Percentiles rank a stretch among this genome's conserved stretches.
These are phyloP conservation scores for Apiospora hydei DNA, from an alignment of 2,329 filamentous ascomycete species.

Conservation along the genomic window DNA sequence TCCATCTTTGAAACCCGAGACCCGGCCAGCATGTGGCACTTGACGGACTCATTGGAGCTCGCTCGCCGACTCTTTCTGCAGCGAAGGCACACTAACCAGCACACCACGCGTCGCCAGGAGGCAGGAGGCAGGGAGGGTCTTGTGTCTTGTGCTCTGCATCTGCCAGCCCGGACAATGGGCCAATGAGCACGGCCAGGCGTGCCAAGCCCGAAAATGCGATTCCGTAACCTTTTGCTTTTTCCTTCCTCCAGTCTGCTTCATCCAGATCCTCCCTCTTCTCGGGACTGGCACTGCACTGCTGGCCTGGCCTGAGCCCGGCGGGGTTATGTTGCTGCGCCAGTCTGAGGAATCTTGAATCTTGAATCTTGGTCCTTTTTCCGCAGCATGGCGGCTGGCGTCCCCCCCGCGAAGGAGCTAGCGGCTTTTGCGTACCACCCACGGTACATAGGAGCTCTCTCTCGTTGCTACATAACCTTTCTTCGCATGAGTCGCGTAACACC, in stretches of 20 bases:
- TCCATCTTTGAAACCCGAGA: slow-evolving; percentile 11
- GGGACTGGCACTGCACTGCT: not conserved
- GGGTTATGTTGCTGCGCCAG: not conserved
- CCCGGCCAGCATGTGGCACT: slow-evolving; percentile 11
- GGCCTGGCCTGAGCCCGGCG: not conserved
- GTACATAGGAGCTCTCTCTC: not conserved
- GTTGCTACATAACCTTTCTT: not conserved
- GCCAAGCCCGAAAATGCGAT: slow-evolving; percentile 1
- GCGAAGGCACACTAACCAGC: not conserved
- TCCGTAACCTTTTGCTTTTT: not conserved
- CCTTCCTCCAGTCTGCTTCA: not conserved
- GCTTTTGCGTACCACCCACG: not conserved
- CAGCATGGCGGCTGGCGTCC: not conserved
- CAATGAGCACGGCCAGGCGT: slow-evolving; percentile 7
- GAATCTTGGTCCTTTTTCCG: not conserved
- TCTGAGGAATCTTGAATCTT: not conserved
- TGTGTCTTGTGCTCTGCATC: slow-evolving; percentile 3
- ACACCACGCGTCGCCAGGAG: not conserved
- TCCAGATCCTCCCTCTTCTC: not conserved
- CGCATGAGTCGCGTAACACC: not conserved
- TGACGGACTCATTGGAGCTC: slow-evolving; percentile 8
- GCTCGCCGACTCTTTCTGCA: not conserved
- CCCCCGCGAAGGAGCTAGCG: slow-evolving; percentile 10
- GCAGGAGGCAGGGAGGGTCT: not conserved
- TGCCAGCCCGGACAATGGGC: slow-evolving; percentile 6